Base-by-base conservation (phyloP, 2,329 filamentous ascomycete genomes). In the Colletotrichum sp. region DNA sequence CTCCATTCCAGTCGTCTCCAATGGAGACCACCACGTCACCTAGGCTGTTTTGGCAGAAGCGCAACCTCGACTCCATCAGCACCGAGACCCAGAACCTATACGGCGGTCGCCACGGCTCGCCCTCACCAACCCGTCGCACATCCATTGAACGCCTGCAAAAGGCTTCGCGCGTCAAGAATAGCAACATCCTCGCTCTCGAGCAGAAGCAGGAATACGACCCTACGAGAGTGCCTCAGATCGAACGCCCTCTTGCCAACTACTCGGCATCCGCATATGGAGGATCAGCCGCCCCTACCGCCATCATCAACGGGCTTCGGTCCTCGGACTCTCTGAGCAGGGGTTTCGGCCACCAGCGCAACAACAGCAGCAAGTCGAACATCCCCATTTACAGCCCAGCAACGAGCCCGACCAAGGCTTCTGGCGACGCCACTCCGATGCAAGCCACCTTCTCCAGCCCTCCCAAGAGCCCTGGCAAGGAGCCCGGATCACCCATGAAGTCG, bases 91-190 rank as follows among this genome's bases (percentile, higher is more conserved):
- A 96, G 85, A 89, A 87, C 63, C 84, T 89, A 72, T 92, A 92
- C 78, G 89, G 91, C 77, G 88, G 89, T 74, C 89, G 92, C 67
- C 85, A 87, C 34, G 88, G 90, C 59, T 92, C 94, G 13, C 92
- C 93, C 9, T 93, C 94, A 62, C 93, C 95, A 26, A 93, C 92
- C 74, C 94, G 95, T 81, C 93, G 96, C 82, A 95, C 95, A 62
- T 99, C 96, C 21, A 96, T 99, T 79, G 97, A 99, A 90, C 96
- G 96, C 82, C 90, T 99, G 76, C 98, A 98, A 87, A 95, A 94
- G 84, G 96, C 96, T 36, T 98, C 96, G 71, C 94, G 97, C 76
- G 97, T 99, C 81, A 98, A 96, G 90, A 99, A 98, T 88, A 98
- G 96, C 90, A 98, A 94, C 87, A 98, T 99, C 90, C 95, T 98